Evolutionary conservation across 1,284 basidiomycete genomes (phyloP), one percentile per base, ranked within the genome.

Genomic region (Sporisorium scitamineum): DNA sequence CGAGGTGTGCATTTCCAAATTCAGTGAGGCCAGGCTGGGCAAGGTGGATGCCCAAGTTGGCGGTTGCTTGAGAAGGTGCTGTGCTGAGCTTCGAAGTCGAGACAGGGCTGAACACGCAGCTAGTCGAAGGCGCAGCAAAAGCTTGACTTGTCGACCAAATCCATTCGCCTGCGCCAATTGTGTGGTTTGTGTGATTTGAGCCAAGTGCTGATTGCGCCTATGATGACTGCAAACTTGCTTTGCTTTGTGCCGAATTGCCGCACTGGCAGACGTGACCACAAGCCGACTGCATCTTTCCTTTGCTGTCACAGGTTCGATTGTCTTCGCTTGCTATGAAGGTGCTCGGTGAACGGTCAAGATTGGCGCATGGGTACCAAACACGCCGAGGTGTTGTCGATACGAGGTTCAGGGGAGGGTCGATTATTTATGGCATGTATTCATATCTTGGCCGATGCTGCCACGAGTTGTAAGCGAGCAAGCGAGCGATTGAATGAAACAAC

Each of bases 191-290:
- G 59, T 41, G 42, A 41, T 20, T 32, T 8, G 37, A 44, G 29
- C 44, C 14, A 51, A 24, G 26, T 27, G 27, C n/a, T 45, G n/a
- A 29, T 42, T 51, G 47, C 47, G 54, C 22, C 14, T 52, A 47
- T 51, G 61, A 27, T 18, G 24, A n/a, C 48, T 27, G 41, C 20
- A 22, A n/a, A 41, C 24, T 37, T 22, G 14, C 11, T 14, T 45
- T 52, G 13, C 3, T 11, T 11, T 24, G 34, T 39, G 34, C 16
- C 45, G 26, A n/a, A 29, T 14, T 32, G 37, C 56, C 37, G 37
- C 63, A 65, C 44, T 59, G 63, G 56, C 63, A 65, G 26, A 54
- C 42, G 63, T 65, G 63, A 42, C 24, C 8, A 31, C 62, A 54
- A n/a, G 34, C 32, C 20, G 45, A 26, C 47, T 58, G 56, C 61